phyloP scores from a whole-genome alignment of 1,284 basidiomycete species.

The Ceratobasidium sp. region DNA sequence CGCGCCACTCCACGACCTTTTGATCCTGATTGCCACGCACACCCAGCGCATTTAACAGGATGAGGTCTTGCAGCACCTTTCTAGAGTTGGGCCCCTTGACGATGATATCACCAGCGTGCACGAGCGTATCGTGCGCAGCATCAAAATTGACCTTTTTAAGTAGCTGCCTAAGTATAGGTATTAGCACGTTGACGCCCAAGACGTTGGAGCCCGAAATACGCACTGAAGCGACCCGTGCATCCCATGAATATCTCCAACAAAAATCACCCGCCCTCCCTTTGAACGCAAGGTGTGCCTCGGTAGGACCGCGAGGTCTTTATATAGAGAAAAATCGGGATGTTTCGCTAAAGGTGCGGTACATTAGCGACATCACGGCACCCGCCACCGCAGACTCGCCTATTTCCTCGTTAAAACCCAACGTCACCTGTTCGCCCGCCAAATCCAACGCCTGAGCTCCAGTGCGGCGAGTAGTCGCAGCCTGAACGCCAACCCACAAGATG shows the following conservation, averaged over 20 bases:
- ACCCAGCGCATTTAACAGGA: slow-evolving; percentile 64
- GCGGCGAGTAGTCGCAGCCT: slow-evolving; percentile 9
- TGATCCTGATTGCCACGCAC: slow-evolving; percentile 94
- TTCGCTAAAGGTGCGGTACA: slow-evolving; percentile 29
- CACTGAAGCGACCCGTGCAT: slow-evolving; percentile 72
- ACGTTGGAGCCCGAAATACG: slow-evolving; percentile 48
- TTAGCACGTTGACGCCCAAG: neutral
- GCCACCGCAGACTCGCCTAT: neutral
- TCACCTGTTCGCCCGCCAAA: slow-evolving; percentile 9
- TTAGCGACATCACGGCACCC: neutral
- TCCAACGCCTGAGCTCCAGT: neutral
- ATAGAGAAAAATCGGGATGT: slow-evolving; percentile 50
- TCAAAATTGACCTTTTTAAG: slow-evolving; percentile 67
- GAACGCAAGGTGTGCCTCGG: slow-evolving; percentile 46
- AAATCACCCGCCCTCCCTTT: slow-evolving; percentile 60
- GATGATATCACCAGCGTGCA: slow-evolving; percentile 83
- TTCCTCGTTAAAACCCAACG: neutral
- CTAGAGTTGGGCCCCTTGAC: slow-evolving; percentile 73
- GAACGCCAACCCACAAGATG: slow-evolving; percentile 27
- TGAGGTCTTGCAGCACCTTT: slow-evolving; percentile 69
- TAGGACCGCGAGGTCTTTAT: slow-evolving; percentile 51
- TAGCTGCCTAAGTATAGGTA: slow-evolving; percentile 59
- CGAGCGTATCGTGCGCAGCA: slow-evolving; percentile 65
- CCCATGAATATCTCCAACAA: slow-evolving; percentile 87
- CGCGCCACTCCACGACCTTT: slow-evolving; percentile 81